Evolutionary conservation across 116 monocot genomes (phyloP).

Genomic region (Cymodocea nodosa): DNA sequence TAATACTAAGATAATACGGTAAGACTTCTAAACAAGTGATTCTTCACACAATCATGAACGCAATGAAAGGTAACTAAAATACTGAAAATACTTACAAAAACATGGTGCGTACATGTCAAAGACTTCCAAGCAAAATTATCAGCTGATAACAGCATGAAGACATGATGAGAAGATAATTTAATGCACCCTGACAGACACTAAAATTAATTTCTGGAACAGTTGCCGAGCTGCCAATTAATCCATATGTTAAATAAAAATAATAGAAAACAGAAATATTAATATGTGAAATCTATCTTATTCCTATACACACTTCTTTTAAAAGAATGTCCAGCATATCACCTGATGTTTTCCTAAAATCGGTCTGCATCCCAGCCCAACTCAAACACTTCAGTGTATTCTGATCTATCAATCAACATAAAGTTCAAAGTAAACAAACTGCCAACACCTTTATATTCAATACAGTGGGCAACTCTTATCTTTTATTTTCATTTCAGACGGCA

Average conservation of each 20-base stretch:
- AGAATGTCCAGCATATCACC: conserved; percentile 20
- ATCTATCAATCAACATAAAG: conserved; percentile 39
- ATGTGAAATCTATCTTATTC: not conserved
- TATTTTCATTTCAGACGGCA: not conserved
- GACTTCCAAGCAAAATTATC: conserved; percentile 1
- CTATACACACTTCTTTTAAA: not conserved
- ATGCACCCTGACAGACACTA: conserved; percentile 9
- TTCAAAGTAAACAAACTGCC: conserved; percentile 8
- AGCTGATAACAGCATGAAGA: not conserved
- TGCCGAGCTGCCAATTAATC: conserved; percentile 26
- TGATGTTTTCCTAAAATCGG: conserved; percentile 19
- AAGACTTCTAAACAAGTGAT: too few species aligned
- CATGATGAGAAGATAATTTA: conserved; percentile 11
- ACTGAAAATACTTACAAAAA: not conserved
- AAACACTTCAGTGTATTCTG: conserved; percentile 19
- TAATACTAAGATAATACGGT: too few species aligned
- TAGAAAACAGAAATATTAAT: not conserved
- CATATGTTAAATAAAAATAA: conserved; percentile 11
- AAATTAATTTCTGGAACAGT: conserved; percentile 3
- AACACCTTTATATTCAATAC: not conserved
- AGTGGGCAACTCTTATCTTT: not conserved
- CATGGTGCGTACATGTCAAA: not conserved
- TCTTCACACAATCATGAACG: too few species aligned
- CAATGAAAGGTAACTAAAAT: not conserved
- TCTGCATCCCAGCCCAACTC: conserved; percentile 29